Conservation (phyloP, 2,329 filamentous ascomycete genomes). For the Penicillium sp. region DNA sequence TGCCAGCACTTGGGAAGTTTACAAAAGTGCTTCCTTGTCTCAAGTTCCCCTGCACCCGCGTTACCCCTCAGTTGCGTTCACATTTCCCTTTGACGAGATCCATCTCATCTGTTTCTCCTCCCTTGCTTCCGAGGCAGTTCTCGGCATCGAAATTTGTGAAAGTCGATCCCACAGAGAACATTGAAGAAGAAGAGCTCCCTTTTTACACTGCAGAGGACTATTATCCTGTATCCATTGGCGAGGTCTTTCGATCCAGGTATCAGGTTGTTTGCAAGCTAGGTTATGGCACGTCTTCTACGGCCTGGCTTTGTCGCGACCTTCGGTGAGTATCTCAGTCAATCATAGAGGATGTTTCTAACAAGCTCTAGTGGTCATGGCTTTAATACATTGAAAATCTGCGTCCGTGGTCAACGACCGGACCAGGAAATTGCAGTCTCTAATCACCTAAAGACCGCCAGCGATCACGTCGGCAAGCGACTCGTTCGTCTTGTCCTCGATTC, state of each 20-base stretch:
- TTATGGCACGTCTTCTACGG: conserved; percentile 26
- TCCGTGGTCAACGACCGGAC: conserved; percentile 5
- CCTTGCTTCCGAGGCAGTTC: not conserved
- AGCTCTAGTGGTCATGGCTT: conserved; percentile 19
- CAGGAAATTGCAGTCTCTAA: not conserved
- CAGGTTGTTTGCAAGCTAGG: conserved; percentile 29
- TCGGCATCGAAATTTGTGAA: not conserved
- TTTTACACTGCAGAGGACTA: not conserved
- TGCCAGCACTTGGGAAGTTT: no score
- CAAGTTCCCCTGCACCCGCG: no score
- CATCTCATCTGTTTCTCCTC: not conserved
- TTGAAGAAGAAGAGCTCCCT: not conserved
- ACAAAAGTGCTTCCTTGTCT: no score
- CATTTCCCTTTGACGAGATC: not conserved
- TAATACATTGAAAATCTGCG: conserved; percentile 24
- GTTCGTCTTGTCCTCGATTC: not conserved
- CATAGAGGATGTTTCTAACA: conserved; percentile 9
- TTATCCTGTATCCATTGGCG: conserved; percentile 23
- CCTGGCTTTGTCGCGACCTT: conserved; percentile 29
- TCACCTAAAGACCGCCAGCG: not conserved
- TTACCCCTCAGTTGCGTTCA: not conserved
- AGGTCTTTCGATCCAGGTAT: conserved; percentile 26
- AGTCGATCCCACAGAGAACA: not conserved
- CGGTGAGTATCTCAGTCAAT: conserved; percentile 17
- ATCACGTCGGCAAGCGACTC: not conserved